Evolutionary conservation across 768 basidiomycete species (phyloP).

Genomic region (Clitopilus passeckerianus): DNA sequence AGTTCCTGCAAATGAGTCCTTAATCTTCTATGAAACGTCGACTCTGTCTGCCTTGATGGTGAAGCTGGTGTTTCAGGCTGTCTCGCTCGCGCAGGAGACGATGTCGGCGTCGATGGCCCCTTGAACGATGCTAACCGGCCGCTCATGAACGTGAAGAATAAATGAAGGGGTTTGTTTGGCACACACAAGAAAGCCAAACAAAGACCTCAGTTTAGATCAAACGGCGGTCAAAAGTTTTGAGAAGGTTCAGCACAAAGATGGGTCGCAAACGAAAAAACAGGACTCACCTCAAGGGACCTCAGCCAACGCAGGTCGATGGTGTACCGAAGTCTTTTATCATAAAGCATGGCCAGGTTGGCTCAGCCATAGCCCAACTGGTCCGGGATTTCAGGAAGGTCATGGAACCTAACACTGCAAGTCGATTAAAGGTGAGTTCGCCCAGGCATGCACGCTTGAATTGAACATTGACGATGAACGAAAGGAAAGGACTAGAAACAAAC

Average conservation of each 20-base stretch:
- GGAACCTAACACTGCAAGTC: slow-evolving; percentile 96
- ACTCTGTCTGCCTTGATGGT: slow-evolving; percentile 53
- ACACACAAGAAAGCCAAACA: slow-evolving; percentile 13
- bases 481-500: slow-evolving; percentile 88
- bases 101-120: slow-evolving; percentile 71
- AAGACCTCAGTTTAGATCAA: not conserved
- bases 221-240: not conserved
- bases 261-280: slow-evolving; percentile 73
- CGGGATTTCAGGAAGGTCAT: slow-evolving; percentile 92
- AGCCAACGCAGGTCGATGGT: slow-evolving; percentile 23
- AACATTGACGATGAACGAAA: slow-evolving; percentile 22
- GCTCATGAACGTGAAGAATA: slow-evolving; percentile 12
- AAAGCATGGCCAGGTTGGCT: slow-evolving; percentile 91
- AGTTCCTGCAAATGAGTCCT: slow-evolving; percentile 66
- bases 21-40: slow-evolving; percentile 79
- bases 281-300: slow-evolving; percentile 69
- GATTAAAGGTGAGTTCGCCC: slow-evolving; percentile 54
- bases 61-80: slow-evolving; percentile 35
- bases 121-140: slow-evolving; percentile 71
- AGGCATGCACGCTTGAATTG: not conserved
- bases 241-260: slow-evolving; percentile 36
- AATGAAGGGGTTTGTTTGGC: slow-evolving; percentile 21
- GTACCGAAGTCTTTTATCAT: slow-evolving; percentile 93
- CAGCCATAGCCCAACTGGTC: slow-evolving; percentile 82
- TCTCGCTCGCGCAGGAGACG: slow-evolving; percentile 54